A percentile compares a stretch with the other conserved stretches of the same genome.
These are phyloP conservation scores for Crithidia mellificae DNA, from an alignment of 208 protist genomes.

Conservation along the genomic window DNA sequence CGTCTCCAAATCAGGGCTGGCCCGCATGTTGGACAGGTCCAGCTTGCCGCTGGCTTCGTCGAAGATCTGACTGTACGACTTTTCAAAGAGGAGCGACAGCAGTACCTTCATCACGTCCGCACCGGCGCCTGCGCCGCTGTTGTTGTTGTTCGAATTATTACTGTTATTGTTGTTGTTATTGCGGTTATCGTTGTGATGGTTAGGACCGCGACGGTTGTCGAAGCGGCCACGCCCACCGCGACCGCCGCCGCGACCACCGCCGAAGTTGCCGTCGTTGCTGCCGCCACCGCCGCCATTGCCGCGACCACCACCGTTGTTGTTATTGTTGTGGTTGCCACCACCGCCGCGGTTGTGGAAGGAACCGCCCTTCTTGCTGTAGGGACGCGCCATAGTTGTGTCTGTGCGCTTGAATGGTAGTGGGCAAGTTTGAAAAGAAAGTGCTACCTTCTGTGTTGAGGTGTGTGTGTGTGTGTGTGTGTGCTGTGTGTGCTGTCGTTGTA, in stretches of 20 bases:
- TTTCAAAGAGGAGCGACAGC: constrained; percentile 79
- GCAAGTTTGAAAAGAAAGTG: too few relatives aligned
- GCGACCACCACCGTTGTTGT: constrained; percentile 25
- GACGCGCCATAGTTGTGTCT: constrained; percentile 44
- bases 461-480: neutral
- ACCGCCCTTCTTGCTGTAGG: constrained; percentile 55
- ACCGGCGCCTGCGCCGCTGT: constrained; percentile 31
- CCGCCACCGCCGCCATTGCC: constrained; percentile 14
- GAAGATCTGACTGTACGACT: constrained; percentile 52
- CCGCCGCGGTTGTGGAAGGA: constrained; percentile 19
- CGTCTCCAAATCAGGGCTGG: constrained; percentile 55
- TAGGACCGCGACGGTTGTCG: constrained; percentile 21
- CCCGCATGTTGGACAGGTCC: constrained; percentile 60
- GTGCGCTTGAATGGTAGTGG: neutral
- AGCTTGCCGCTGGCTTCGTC: constrained; percentile 52
- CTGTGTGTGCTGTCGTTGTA: too few relatives aligned
- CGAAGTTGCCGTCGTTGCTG: constrained; percentile 5
- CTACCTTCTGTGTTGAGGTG: too few relatives aligned
- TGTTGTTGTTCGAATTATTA: constrained; percentile 36
- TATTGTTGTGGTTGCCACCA: too few relatives aligned
- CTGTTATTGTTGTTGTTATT: constrained; percentile 13
- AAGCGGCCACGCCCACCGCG: constrained; percentile 27
- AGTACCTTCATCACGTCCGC: constrained; percentile 81
- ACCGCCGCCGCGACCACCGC: constrained; percentile 26
- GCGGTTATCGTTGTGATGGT: constrained; percentile 32